Evolutionary conservation across 306 rosid species (phyloP).

Genomic region (Begonia fuchsioides): DNA sequence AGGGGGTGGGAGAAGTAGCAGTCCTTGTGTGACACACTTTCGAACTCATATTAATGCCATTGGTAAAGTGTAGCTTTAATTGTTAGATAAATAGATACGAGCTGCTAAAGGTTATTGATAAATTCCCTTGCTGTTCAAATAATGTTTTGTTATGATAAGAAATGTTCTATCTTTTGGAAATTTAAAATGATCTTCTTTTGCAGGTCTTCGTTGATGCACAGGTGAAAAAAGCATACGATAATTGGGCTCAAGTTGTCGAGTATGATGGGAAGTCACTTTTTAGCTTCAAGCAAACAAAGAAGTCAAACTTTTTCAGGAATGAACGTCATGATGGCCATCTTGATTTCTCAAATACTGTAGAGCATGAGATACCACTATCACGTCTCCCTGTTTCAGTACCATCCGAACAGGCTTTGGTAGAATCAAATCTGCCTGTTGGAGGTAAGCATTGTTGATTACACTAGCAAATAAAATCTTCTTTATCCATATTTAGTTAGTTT

Average conservation of each 20-base stretch:
- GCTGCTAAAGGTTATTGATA: no score
- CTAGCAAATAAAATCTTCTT: no score
- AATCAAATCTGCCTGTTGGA: slow-evolving; percentile 37
- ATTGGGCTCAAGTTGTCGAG: slow-evolving; percentile 81
- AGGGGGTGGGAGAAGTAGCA: no score
- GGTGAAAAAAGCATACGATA: slow-evolving; percentile 90
- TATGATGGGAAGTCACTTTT: slow-evolving; percentile 85
- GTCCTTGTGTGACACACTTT: no score
- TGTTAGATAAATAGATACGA: no score
- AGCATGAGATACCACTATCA: slow-evolving; percentile 38
- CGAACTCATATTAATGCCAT: no score
- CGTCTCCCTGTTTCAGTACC: slow-evolving; percentile 28
- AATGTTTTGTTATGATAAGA: no score
- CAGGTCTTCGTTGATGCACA: slow-evolving; percentile 83
- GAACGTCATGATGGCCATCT: slow-evolving; percentile 33
- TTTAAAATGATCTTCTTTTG: slow-evolving; percentile 1
- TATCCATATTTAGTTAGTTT: no score
- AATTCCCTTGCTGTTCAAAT: no score
- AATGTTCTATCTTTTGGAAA: no score
- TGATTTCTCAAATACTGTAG: slow-evolving; percentile 32
- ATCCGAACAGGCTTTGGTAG: slow-evolving; percentile 39
- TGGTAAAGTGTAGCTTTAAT: no score
- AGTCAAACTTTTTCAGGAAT: slow-evolving; percentile 26
- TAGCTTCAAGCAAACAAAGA: slow-evolving; percentile 29
- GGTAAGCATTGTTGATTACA: slow-evolving; percentile 25